These are phyloP conservation scores for Cladosporium sp. DNA, from an alignment of 2,329 filamentous ascomycete genomes.

Conservation along the genomic window DNA sequence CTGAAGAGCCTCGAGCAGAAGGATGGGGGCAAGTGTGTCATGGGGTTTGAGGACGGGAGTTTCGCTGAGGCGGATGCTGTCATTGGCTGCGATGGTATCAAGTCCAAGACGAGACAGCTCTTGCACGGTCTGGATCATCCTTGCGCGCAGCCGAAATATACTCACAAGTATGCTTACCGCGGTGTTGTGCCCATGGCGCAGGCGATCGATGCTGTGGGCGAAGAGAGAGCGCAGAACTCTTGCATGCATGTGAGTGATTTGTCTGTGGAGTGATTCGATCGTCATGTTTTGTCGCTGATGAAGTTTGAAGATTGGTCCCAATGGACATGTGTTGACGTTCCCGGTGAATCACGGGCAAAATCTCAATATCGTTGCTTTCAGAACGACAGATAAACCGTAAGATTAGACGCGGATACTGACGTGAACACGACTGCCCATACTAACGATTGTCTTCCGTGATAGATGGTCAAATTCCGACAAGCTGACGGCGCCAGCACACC, in stretches of 20 bases:
- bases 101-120: constrained; percentile 34
- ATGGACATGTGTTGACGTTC: constrained; percentile 58
- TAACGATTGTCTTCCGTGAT: too few species aligned
- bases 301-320: constrained; percentile 40
- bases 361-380: constrained; percentile 55
- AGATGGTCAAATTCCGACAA: constrained; percentile 2
- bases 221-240: constrained; percentile 21
- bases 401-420: too few species aligned
- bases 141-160: constrained; percentile 47
- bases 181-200: constrained; percentile 54
- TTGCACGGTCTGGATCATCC: constrained; percentile 34
- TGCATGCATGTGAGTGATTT: constrained; percentile 17
- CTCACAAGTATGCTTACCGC: constrained; percentile 59
- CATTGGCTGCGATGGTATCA: constrained; percentile 41
- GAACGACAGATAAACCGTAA: constrained; percentile 28
- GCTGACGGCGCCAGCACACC: constrained; percentile 34
- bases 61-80: constrained; percentile 26
- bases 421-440: too few species aligned
- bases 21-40: constrained; percentile 21
- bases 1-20: constrained; percentile 26
- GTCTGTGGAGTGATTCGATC: not conserved
- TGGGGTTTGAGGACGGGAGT: constrained; percentile 35
- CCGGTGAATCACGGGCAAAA: constrained; percentile 54
- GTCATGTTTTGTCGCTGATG: constrained; percentile 18
- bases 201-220: constrained; percentile 25